A percentile compares a stretch with the other conserved stretches of the same genome.
These are phyloP conservation scores for Aspergillus sp. DNA, from an alignment of 2,329 filamentous ascomycete genomes.

Conservation along the genomic window DNA sequence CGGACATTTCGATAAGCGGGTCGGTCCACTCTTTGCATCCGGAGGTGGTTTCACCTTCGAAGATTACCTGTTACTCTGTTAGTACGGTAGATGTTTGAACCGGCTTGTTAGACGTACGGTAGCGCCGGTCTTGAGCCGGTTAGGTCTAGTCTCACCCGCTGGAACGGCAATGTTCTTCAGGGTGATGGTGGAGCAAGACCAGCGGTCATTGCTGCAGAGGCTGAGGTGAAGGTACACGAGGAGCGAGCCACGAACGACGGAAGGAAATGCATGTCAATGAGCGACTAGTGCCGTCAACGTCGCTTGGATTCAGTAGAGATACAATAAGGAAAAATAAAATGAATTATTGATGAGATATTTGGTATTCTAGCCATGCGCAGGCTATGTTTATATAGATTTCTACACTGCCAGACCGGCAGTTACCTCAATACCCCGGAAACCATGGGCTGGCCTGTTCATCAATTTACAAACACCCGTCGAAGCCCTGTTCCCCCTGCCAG, in stretches of 20 bases:
- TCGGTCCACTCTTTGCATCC: slow-evolving; percentile 66
- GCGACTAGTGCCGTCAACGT: no score
- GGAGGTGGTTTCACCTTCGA: slow-evolving; percentile 66
- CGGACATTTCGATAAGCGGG: slow-evolving; percentile 63
- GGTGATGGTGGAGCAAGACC: slow-evolving; percentile 38
- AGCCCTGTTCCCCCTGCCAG: no score
- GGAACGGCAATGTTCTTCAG: slow-evolving; percentile 39
- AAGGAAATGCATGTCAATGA: no score
- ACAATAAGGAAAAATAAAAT: no score
- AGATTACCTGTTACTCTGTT: slow-evolving; percentile 49
- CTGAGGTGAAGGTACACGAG: slow-evolving; percentile 33
- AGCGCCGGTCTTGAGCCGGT: slow-evolving; percentile 32
- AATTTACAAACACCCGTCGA: no score
- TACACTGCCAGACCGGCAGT: no score
- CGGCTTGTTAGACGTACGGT: slow-evolving; percentile 19
- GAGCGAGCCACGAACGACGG: slow-evolving; percentile 6
- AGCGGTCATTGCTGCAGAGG: slow-evolving; percentile 25
- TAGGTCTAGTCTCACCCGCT: slow-evolving; percentile 37
- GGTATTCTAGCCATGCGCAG: no score
- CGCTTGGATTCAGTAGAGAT: no score
- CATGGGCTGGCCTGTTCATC: no score
- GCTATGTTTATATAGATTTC: no score
- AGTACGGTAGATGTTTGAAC: background rate
- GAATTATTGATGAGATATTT: no score
- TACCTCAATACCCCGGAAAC: no score